Evolutionary conservation across 1,139 yeast species (phyloP).

Genomic region (Saccharomycopsis hybrid): DNA sequence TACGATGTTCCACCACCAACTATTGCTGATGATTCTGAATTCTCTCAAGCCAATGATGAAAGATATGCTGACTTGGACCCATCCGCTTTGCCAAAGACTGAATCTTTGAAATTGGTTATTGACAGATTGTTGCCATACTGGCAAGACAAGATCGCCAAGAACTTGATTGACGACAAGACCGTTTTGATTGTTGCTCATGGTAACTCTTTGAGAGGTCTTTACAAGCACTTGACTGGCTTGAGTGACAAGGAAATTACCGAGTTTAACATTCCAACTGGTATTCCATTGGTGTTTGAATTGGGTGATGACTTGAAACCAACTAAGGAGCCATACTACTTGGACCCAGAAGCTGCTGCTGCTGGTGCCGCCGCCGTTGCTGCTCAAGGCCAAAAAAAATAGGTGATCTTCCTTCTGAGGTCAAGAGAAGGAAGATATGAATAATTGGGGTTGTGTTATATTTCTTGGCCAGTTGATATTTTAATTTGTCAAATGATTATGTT

Average conservation of each 20-base stretch:
- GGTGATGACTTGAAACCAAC: slow-evolving; percentile 82
- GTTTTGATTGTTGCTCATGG: slow-evolving; percentile 97
- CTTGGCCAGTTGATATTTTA: background rate
- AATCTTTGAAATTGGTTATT: slow-evolving; percentile 89
- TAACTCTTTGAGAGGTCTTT: slow-evolving; percentile 95
- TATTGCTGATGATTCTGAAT: slow-evolving; percentile 71
- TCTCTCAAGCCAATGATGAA: slow-evolving; percentile 77
- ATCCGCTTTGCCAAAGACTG: slow-evolving; percentile 84
- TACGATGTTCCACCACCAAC: slow-evolving; percentile 95
- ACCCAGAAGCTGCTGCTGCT: slow-evolving; percentile 99
- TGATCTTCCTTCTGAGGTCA: slow-evolving; percentile 5
- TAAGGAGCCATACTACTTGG: slow-evolving; percentile 93
- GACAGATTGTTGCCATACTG: slow-evolving; percentile 98
- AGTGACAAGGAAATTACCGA: slow-evolving; percentile 91
- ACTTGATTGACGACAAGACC: slow-evolving; percentile 79
- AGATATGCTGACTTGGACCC: slow-evolving; percentile 84
- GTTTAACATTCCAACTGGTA: slow-evolving; percentile 97
- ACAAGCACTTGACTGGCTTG: slow-evolving; percentile 91
- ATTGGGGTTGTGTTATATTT: background rate
- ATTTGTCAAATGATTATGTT: background rate
- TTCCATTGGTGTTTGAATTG: slow-evolving; percentile 95
- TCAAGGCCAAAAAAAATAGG: slow-evolving; percentile 69
- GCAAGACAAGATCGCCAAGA: slow-evolving; percentile 88
- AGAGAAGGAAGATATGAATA: slow-evolving; percentile 1
- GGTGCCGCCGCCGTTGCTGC: slow-evolving; percentile 99